Evolutionary conservation across 2,329 filamentous ascomycete genomes (phyloP).

Genomic region (Fusarium udum): DNA sequence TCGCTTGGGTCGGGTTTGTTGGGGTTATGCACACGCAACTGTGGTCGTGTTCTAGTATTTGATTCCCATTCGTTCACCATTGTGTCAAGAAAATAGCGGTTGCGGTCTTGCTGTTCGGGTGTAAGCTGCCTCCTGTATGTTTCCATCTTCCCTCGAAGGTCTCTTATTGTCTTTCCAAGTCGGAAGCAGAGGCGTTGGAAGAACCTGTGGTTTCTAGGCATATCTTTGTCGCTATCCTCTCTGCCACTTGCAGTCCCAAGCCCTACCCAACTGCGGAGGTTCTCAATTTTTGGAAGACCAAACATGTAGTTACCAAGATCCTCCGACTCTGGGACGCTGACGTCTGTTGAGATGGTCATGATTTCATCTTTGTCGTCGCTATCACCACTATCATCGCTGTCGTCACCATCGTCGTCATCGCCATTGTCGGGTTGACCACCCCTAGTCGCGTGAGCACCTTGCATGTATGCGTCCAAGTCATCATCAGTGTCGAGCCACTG

Average conservation of each 20-base stretch:
- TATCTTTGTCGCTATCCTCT: not conserved
- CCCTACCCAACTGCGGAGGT: constrained; percentile 13
- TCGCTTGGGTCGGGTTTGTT: not conserved
- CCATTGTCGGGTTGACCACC: not conserved
- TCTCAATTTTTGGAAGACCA: constrained; percentile 27
- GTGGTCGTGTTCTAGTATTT: constrained; percentile 26
- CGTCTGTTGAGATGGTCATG: constrained; percentile 24
- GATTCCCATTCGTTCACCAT: constrained; percentile 28
- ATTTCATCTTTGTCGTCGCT: not conserved
- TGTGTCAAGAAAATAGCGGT: constrained; percentile 19
- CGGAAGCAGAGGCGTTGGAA: constrained; percentile 50
- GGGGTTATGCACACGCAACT: constrained; percentile 25
- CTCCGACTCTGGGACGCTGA: constrained; percentile 12
- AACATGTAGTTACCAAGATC: constrained; percentile 19
- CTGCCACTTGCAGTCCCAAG: not conserved
- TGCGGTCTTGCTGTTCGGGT: constrained; percentile 1
- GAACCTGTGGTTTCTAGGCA: constrained; percentile 24
- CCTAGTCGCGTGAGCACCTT: not conserved
- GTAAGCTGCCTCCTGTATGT: constrained; percentile 15
- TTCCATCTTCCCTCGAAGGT: constrained; percentile 13
- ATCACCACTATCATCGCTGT: not conserved
- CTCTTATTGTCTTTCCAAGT: constrained; percentile 49
- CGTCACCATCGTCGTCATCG: not conserved
- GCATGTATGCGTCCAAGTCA: not conserved
- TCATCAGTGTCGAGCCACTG: constrained; percentile 17